Percentiles rank a stretch among this genome's conserved stretches.
phyloP scores from a whole-genome alignment of 495 filamentous ascomycete species.

The Neurospora sp. region DNA sequence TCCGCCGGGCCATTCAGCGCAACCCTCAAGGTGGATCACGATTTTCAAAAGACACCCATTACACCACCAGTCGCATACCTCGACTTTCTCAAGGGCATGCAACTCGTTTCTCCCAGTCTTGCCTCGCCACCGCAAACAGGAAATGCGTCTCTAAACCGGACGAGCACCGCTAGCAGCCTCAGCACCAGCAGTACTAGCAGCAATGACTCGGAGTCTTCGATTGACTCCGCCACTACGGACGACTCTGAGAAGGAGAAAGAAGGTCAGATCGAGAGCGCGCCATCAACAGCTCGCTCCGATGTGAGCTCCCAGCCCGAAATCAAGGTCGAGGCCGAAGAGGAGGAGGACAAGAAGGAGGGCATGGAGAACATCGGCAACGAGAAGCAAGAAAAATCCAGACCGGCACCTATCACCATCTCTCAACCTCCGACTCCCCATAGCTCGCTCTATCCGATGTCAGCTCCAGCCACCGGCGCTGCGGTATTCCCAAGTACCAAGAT shows the following conservation, averaged over 20 bases:
- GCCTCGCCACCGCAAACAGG: conserved; percentile 40
- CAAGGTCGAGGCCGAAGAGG: conserved; percentile 25
- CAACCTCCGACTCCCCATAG: conserved; percentile 34
- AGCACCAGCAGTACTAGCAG: conserved; percentile 19
- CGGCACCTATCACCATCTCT: conserved; percentile 21
- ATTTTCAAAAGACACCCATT: conserved; percentile 62
- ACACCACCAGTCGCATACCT: conserved; percentile 87
- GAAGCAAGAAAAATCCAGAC: conserved; percentile 14
- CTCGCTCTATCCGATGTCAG: conserved; percentile 42
- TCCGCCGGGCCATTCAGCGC: conserved; percentile 25
- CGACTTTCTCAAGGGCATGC: conserved; percentile 71
- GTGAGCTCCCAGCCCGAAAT: conserved; percentile 45
- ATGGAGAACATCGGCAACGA: not conserved
- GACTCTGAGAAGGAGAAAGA: conserved; percentile 27
- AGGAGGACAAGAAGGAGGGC: conserved; percentile 14
- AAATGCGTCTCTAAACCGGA: conserved; percentile 23
- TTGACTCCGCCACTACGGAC: conserved; percentile 15
- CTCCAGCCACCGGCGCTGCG: conserved; percentile 40
- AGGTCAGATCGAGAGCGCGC: conserved; percentile 33
- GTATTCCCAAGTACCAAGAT: conserved; percentile 45
- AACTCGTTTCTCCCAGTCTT: conserved; percentile 49
- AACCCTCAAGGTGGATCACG: conserved; percentile 22
- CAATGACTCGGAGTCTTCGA: conserved; percentile 14
- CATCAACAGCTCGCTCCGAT: conserved; percentile 46
- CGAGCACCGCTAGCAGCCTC: conserved; percentile 24